Evolutionary conservation across 2,329 filamentous ascomycete species (phyloP).

Genomic region (Fusarium multiceps): DNA sequence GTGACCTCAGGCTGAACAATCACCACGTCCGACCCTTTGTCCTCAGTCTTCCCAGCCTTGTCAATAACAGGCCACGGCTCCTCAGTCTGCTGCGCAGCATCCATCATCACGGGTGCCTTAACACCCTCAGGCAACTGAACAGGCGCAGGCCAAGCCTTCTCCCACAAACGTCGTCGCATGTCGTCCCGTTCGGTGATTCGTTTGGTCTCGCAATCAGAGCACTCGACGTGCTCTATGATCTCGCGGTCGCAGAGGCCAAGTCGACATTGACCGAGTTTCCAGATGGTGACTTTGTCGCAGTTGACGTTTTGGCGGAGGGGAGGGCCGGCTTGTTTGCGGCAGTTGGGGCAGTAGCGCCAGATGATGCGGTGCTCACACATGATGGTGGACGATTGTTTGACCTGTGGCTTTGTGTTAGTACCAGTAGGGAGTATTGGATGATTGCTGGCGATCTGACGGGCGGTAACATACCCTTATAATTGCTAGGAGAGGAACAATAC

Average conservation of each 20-base stretch:
- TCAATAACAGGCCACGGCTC: not conserved
- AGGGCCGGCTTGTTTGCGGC: not conserved
- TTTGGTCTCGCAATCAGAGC: not conserved
- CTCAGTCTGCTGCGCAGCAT: not conserved
- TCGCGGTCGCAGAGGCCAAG: not conserved
- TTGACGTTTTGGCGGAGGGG: conserved; percentile 4
- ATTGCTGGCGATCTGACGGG: not conserved
- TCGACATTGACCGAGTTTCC: conserved; percentile 1
- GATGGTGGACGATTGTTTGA: not conserved
- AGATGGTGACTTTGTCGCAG: not conserved
- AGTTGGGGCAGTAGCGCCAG: not conserved
- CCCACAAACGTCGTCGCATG: not conserved
- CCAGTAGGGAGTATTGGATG: no score
- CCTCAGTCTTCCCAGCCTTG: not conserved
- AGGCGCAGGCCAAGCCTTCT: conserved; percentile 1
- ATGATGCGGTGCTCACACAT: conserved; percentile 19
- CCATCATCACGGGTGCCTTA: not conserved
- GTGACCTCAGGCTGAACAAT: not conserved
- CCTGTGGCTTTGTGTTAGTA: not conserved
- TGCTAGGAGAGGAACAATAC: not conserved
- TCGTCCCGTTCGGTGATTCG: not conserved
- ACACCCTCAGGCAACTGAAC: not conserved
- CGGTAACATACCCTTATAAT: not conserved
- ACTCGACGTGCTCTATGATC: not conserved
- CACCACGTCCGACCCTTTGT: no score